Evolutionary conservation across 371 early-diverging fungal species (phyloP), one percentile per base, ranked within the genome.

Genomic region (Vairimorpha apis): DNA sequence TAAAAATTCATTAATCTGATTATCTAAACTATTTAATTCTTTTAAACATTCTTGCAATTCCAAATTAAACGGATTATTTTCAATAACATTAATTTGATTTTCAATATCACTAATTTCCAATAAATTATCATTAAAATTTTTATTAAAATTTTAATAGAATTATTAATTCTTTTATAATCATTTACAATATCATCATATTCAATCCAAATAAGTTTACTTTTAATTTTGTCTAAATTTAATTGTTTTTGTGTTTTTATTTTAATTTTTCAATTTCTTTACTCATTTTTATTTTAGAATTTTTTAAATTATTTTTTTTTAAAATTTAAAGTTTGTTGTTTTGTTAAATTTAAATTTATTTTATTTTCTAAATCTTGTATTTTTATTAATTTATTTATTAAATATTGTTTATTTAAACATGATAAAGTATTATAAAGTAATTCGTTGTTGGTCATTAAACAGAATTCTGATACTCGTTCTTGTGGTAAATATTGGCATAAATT

Each of bases 381-480:
- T n/a, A 60, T 71, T 32, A 72, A 65, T 23, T 65, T 71, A 32
- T 65, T 38, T 49, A 82, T 3, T 13, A 75, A 16, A 25, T 62
- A 33, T 29, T 76, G 23, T 0, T 64, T 38, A 29, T 70, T 63
- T 37, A 72, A 70, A 25, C 72, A 45, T 7, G 45, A 37, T 23
- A 81, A 38, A 0, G 76, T 68, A 13, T 70, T 33, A 18, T 68
- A 55, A 21, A 84, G 63, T 23, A 82, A 58, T 63, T 81, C 78
- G 53, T 80, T 82, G 18, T 65, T 65, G n/a, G 68, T 43, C n/a
- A 81, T 60, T 29, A 44, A 67, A 43, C 74, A 64, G 58, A 84
- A 84, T 55, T 84, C 83, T 23, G 76, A 59, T 21, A 83, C 84
- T 72, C 70, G 76, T 62, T 84, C 84, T 67, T 84, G 84, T 13